A percentile compares a stretch with the other conserved stretches of the same genome.
These are phyloP conservation scores for Limnanthes douglasii DNA, from an alignment of 345 rosid genomes.

Conservation along the genomic window DNA sequence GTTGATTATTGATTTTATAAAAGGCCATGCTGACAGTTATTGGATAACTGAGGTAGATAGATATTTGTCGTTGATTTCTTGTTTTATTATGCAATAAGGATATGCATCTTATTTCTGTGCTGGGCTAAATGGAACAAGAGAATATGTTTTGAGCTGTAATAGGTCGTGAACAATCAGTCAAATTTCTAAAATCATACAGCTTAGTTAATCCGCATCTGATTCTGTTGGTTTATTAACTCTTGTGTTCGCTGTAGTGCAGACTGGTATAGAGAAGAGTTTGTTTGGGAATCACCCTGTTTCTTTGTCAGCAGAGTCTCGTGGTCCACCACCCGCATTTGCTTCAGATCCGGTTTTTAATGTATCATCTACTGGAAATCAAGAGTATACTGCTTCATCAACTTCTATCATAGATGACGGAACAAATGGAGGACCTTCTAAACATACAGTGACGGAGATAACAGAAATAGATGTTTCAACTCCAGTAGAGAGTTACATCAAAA, in stretches of 20 bases:
- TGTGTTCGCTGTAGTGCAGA: slow-evolving; percentile 28
- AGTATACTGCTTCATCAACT: slow-evolving; percentile 21
- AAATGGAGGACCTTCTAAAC: slow-evolving; percentile 35
- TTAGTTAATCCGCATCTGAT: too few species aligned
- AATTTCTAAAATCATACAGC: too few species aligned
- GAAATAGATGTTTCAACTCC: slow-evolving; percentile 80
- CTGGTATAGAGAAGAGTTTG: slow-evolving; percentile 74
- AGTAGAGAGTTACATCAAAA: slow-evolving; percentile 48
- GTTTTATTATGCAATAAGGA: too few species aligned
- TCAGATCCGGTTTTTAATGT: slow-evolving; percentile 47
- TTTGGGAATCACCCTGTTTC: slow-evolving; percentile 82
- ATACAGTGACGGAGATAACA: slow-evolving; percentile 72
- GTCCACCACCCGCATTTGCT: slow-evolving; percentile 70
- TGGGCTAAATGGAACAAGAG: too few species aligned
- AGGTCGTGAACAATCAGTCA: too few species aligned
- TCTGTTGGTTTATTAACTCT: too few species aligned
- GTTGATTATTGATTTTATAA: too few species aligned
- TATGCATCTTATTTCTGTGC: too few species aligned
- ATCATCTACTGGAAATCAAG: slow-evolving; percentile 13
- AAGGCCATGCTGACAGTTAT: too few species aligned
- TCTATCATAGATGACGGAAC: slow-evolving; percentile 21
- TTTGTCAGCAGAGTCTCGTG: slow-evolving; percentile 33
- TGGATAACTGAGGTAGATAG: too few species aligned
- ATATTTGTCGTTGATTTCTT: too few species aligned
- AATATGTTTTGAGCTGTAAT: too few species aligned